These are phyloP conservation scores for Hippophae rhamnoides DNA, from an alignment of 306 rosid species.

Conservation along the genomic window DNA sequence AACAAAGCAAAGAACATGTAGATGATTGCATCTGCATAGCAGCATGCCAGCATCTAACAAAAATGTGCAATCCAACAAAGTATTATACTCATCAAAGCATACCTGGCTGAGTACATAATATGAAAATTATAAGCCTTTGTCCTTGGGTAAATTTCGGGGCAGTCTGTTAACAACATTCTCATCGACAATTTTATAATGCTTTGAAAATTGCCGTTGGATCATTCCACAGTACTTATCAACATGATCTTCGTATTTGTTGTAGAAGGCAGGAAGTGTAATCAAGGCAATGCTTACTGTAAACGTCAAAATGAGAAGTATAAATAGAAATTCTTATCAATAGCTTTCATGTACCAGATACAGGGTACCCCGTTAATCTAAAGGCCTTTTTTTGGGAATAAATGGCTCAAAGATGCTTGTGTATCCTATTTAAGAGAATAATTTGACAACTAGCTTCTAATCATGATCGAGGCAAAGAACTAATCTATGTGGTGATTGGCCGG, in stretches of 20 bases:
- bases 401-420: no score
- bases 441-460: no score
- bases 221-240: slow-evolving; percentile 53
- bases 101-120: neutral
- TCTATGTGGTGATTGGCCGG: no score
- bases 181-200: slow-evolving; percentile 73
- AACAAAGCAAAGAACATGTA: no score
- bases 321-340: slow-evolving; percentile 3
- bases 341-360: neutral
- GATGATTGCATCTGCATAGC: no score
- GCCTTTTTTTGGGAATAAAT: no score
- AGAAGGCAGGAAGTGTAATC: slow-evolving; percentile 66
- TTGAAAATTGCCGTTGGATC: slow-evolving; percentile 62
- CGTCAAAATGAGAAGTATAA: slow-evolving; percentile 21
- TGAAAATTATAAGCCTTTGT: slow-evolving; percentile 46
- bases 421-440: no score
- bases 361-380: no score
- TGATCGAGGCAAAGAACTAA: no score
- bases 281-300: slow-evolving; percentile 57
- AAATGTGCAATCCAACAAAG: no score
- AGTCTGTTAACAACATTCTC: slow-evolving; percentile 62
- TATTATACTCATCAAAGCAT: no score
- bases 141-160: slow-evolving; percentile 47
- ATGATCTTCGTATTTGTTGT: slow-evolving; percentile 42
- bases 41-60: no score